Base-by-base conservation (phyloP, 2,329 filamentous ascomycete genomes). In the Neonectria hederae region DNA sequence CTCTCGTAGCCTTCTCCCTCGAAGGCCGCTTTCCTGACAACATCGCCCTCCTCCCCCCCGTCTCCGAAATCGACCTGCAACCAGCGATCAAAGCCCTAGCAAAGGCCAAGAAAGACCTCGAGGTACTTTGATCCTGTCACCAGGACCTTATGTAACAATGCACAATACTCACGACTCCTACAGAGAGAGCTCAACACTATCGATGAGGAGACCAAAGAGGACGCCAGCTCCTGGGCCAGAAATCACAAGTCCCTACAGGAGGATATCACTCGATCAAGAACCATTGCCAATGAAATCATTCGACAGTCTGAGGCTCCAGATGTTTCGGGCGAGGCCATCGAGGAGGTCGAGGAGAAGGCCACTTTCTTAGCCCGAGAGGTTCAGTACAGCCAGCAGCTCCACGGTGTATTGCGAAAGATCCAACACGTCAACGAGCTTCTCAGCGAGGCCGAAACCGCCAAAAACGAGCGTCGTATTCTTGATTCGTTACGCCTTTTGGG, bases 221-320 rank as follows among this genome's bases (percentile, higher is more conserved):
- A 97, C 73, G 91, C 97, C 54, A 91, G 93, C 75, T 87, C 90
- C 55, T 98, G 95, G 95, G 92, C 97, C 61, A 82, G 85, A 55
- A 93, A 96, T 77, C 93, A 94, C 52, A 93, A 93, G 78, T 88
- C 90, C 56, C 86, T 97, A 8, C 93, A 97, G 77, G 87, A 90
- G 66, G 95, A 97, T 75, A 95, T 97, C 69, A 88, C 92, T 72
- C 87, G 88, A 51, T 95, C 93, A 24, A 90, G 93, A 73, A 86
- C 87, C 17, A 89, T 94, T 38, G 94, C 95, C 22, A 90, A 90
- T 73, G 89, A 94, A 62, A 97, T 98, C 63, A 87, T 95, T 5
- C 86, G 89, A 48, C 88, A 93, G 72, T 90, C 94, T 56, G 91
- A 95, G 74, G 87, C 83, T 2, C 86, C 86, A 1, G 83, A 82